phyloP scores from a whole-genome alignment of 805 yeast species.

The Torulaspora indica region DNA sequence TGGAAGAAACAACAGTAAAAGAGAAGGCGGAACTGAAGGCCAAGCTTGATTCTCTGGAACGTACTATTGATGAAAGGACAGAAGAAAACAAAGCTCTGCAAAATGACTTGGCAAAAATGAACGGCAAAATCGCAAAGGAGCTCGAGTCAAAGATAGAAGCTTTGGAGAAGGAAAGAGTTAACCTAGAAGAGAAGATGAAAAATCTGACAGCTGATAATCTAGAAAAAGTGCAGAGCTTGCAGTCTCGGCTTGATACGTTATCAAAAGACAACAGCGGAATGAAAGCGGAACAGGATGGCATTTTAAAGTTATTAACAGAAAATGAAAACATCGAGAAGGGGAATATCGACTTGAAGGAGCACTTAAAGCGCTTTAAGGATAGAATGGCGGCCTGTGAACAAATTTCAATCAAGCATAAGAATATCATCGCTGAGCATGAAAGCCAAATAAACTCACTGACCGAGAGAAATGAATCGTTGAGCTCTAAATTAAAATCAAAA shows the following conservation, averaged over 20 bases:
- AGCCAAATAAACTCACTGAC: not conserved
- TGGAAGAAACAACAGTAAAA: slow-evolving; percentile 7
- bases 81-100: not conserved
- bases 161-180: slow-evolving; percentile 6
- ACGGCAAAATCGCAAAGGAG: not conserved
- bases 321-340: not conserved
- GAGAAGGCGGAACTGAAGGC: not conserved
- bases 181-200: not conserved
- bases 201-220: slow-evolving; percentile 5
- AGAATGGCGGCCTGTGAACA: not conserved
- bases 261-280: not conserved
- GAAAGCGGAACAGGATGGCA: slow-evolving; percentile 9
- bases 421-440: slow-evolving; percentile 1
- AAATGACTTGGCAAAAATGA: not conserved
- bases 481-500: not conserved
- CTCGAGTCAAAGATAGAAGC: not conserved
- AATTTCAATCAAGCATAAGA: slow-evolving; percentile 1
- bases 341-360: slow-evolving; percentile 1
- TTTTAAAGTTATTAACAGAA: slow-evolving; percentile 3
- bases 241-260: slow-evolving; percentile 5
- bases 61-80: not conserved
- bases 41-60: not conserved
- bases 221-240: slow-evolving; percentile 1
- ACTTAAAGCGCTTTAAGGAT: slow-evolving; percentile 1
- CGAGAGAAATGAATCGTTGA: slow-evolving; percentile 3